A percentile compares a stretch with the other conserved stretches of the same genome.
Conservation (phyloP, 768 basidiomycete genomes). For the Trametes coccinea region DNA sequence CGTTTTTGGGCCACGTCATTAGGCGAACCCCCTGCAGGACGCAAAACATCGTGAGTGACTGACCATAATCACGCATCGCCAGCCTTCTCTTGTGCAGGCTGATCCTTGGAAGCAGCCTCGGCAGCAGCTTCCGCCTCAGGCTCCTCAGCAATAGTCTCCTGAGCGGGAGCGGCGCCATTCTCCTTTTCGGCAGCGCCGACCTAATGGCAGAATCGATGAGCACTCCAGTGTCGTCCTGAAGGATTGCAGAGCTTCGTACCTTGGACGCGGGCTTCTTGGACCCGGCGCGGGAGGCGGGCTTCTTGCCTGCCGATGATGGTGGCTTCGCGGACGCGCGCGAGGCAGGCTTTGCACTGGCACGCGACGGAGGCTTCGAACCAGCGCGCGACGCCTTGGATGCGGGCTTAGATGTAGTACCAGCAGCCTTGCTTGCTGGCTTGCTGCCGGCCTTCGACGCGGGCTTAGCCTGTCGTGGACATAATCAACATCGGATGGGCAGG, state of each 20-base stretch:
- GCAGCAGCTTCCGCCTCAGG: slow-evolving; percentile 37
- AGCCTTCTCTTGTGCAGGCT: slow-evolving; percentile 6
- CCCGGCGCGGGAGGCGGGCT: slow-evolving; percentile 57
- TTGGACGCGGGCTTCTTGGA: slow-evolving; percentile 69
- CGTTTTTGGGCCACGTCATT: slow-evolving; percentile 7
- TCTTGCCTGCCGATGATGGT: slow-evolving; percentile 43
- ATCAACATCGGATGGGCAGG: background rate
- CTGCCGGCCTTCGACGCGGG: slow-evolving; percentile 38
- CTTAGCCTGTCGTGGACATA: slow-evolving; percentile 39
- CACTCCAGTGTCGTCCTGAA: background rate
- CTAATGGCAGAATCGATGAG: slow-evolving; percentile 12
- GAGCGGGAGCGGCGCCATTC: slow-evolving; percentile 34
- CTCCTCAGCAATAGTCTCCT: slow-evolving; percentile 59
- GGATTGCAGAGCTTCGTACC: slow-evolving; percentile 34
- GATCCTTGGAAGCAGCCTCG: slow-evolving; percentile 22
- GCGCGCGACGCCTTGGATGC: slow-evolving; percentile 33
- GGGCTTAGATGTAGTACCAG: slow-evolving; percentile 35
- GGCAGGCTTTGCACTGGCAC: slow-evolving; percentile 39
- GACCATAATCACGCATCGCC: slow-evolving; percentile 19
- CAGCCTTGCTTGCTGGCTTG: slow-evolving; percentile 38
- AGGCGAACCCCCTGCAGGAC: background rate
- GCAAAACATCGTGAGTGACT: slow-evolving; percentile 1
- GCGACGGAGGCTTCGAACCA: slow-evolving; percentile 43
- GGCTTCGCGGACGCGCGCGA: slow-evolving; percentile 40
- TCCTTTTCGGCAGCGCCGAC: slow-evolving; percentile 40